These are phyloP conservation scores for Penicillium crystallinum DNA, from an alignment of 495 filamentous ascomycete species.

Conservation along the genomic window DNA sequence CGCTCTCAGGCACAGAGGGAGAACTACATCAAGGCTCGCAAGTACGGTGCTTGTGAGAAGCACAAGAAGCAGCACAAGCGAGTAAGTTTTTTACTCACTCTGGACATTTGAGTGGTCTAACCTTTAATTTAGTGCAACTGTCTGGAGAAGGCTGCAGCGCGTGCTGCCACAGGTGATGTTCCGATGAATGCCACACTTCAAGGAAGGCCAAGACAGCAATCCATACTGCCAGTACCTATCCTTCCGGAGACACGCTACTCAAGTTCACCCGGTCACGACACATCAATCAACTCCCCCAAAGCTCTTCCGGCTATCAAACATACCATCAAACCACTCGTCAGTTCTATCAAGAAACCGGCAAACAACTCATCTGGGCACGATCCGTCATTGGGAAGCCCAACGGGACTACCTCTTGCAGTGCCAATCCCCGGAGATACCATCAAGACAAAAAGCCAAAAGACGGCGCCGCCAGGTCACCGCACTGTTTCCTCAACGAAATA, in stretches of 20 bases:
- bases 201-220: slow-evolving; percentile 7
- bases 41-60: slow-evolving; percentile 44
- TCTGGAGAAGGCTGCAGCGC: slow-evolving; percentile 35
- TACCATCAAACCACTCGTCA: too few relatives aligned
- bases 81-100: slow-evolving; percentile 23
- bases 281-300: not conserved
- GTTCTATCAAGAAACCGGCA: slow-evolving; percentile 3
- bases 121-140: slow-evolving; percentile 36
- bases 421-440: not conserved
- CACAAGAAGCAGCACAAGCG: slow-evolving; percentile 47
- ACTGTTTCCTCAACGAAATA: not conserved
- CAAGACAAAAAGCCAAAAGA: not conserved
- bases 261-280: slow-evolving; percentile 11
- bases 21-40: slow-evolving; percentile 45
- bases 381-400: not conserved
- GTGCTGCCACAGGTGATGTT: slow-evolving; percentile 14
- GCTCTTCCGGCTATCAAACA: slow-evolving; percentile 5
- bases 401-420: not conserved
- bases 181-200: slow-evolving; percentile 11
- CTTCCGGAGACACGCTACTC: slow-evolving; percentile 10
- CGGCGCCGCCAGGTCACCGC: not conserved
- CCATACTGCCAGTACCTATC: not conserved
- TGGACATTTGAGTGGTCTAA: slow-evolving; percentile 18
- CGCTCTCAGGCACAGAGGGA: slow-evolving; percentile 43
- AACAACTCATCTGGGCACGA: slow-evolving; percentile 7